These are phyloP conservation scores for Fusarium xyrophilum DNA, from an alignment of 2,329 filamentous ascomycete genomes.

Conservation along the genomic window DNA sequence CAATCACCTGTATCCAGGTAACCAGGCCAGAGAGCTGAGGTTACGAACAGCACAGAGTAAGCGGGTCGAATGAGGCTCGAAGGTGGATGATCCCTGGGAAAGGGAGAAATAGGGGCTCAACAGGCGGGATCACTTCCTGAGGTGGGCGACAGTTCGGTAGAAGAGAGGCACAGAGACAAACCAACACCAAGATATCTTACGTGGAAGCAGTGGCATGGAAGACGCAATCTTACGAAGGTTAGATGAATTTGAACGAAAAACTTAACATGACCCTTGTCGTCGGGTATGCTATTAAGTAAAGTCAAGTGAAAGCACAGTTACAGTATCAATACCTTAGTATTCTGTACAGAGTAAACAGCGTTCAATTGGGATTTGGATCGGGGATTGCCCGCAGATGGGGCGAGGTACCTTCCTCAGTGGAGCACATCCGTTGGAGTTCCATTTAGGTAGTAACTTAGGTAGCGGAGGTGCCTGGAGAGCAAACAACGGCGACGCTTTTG, in stretches of 20 bases:
- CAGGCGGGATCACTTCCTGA: conserved; percentile 5
- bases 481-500: conserved; percentile 19
- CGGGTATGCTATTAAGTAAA: neutral
- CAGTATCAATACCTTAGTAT: neutral
- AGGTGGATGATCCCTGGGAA: conserved; percentile 16
- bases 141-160: neutral
- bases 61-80: conserved; percentile 26
- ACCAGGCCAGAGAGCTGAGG: conserved; percentile 16
- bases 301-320: neutral
- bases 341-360: neutral
- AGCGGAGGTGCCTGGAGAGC: neutral
- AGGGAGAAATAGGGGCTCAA: conserved; percentile 26
- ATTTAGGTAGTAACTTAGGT: neutral
- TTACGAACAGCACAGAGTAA: conserved; percentile 20
- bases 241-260: neutral
- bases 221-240: conserved; percentile 13
- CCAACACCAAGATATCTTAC: neutral
- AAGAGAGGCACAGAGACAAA: neutral
- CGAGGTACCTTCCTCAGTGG: conserved; percentile 17
- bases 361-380: neutral
- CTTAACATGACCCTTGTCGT: neutral
- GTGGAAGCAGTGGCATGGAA: conserved; percentile 3
- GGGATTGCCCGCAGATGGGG: conserved; percentile 5
- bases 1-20: conserved; percentile 17
- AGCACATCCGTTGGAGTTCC: conserved; percentile 14